Base-by-base conservation (phyloP, 2,329 filamentous ascomycete genomes). In the Aspergillus pseudoterreus region DNA sequence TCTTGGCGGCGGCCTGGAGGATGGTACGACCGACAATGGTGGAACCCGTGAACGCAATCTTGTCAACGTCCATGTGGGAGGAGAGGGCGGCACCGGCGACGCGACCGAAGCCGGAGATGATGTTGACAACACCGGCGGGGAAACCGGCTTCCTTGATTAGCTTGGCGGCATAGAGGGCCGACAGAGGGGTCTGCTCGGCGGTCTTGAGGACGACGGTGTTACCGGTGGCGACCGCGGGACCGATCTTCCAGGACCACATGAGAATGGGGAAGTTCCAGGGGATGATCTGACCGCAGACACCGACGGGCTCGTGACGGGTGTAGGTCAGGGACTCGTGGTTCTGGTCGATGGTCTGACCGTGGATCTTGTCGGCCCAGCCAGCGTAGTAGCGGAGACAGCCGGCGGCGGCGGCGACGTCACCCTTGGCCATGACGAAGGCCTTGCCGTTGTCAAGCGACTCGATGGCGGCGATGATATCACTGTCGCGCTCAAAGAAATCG, bases 351-450 rank as follows among this genome's bases (percentile, higher is more conserved):
- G 90, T 89, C 80, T 92, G 90, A 73, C 90, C 90, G 76, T 88
- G 81, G 62, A 95, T 88, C 85, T 96, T 96, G 80, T 96, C 95
- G 90, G 79, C 94, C 87, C 88, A 95, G 57, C 91, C 90, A 68
- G 82, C 90, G 64, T 92, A 94, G 79, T 92, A 96, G 74, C 91
- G 84, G 67, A 96, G 72, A 76, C 83, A 88, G 67, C 79, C 85
- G 53, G 83, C 79, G 50, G 86, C 83, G 63, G 81, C 80, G 53
- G 71, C 76, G 44, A 96, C 82, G 65, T 96, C 92, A 56, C 82
- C 85, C 73, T 85, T 88, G 54, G 73, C 70, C 58, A 74, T 71
- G 47, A 61, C 60, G 44, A 73, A 56, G 41, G 73, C 66, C 65
- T 76, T 76, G 60, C 73, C 73, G 57, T 74, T 73, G 61, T 74